Conservation (phyloP, 1,284 basidiomycete species). For the Fomitopsis pinicola region DNA sequence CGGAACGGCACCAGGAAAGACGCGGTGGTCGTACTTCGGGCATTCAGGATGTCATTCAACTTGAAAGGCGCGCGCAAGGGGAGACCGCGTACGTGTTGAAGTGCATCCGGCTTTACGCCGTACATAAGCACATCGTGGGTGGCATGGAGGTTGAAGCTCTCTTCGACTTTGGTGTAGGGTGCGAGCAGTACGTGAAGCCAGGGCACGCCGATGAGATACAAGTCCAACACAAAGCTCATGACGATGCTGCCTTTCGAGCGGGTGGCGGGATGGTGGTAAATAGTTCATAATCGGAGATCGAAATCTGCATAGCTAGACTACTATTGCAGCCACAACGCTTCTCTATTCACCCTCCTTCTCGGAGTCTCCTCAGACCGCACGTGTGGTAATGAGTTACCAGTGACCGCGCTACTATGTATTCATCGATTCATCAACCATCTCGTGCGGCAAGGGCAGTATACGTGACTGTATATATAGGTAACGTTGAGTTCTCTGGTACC, state of each 20-base stretch:
- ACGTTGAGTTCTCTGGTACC: too few relatives aligned
- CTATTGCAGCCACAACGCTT: too few relatives aligned
- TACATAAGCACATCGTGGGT: conserved; percentile 85
- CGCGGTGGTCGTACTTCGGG: conserved; percentile 82
- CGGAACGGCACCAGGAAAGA: conserved; percentile 88
- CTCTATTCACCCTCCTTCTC: too few relatives aligned
- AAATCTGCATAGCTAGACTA: too few relatives aligned
- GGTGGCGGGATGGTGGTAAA: too few relatives aligned
- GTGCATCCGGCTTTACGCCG: conserved; percentile 43
- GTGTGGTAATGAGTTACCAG: too few relatives aligned
- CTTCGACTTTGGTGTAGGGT: conserved; percentile 96
- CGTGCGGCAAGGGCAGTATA: too few relatives aligned
- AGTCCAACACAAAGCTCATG: conserved; percentile 36
- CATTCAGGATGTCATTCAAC: not conserved
- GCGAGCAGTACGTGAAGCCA: conserved; percentile 71
- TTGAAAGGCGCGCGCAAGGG: not conserved
- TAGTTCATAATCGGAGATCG: too few relatives aligned
- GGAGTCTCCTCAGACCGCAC: too few relatives aligned
- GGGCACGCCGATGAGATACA: conserved; percentile 50
- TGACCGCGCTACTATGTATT: too few relatives aligned
- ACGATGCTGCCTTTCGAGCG: not conserved
- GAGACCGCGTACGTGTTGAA: conserved; percentile 45
- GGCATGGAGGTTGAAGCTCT: conserved; percentile 94
- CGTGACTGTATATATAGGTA: too few relatives aligned
- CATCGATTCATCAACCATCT: too few relatives aligned